Evolutionary conservation across 495 filamentous ascomycete species (phyloP), one percentile per base, ranked within the genome.

Genomic region (Xylaria palmicola): DNA sequence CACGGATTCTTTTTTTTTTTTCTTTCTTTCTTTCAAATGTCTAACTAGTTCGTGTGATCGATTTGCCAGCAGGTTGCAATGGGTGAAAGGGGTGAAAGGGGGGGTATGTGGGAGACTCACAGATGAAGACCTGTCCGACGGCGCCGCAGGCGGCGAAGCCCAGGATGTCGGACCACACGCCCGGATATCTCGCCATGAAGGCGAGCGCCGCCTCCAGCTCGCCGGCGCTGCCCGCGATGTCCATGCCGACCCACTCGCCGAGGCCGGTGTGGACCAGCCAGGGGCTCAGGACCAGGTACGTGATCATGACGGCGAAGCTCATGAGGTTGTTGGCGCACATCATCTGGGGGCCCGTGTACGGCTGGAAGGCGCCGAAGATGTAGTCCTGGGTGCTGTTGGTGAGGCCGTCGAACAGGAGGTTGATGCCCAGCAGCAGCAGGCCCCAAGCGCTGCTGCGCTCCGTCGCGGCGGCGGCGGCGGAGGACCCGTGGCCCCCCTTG

Each of bases 271-370:
- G 76, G 0, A 86, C 88, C 5, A 97, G 70, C 77, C 87, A 90
- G 6, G 95, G 95, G 64, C 86, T 87, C 20, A 93, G 69, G 40
- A 92, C 65, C 22, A 98, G 83, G 61, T 93, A 98, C 1, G 72
- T 66, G 32, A 84, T 78, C 3, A 92, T 98, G 50, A 97, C 73
- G 30, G 82, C 61, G 0, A 91, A 93, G 40, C 82, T 86, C 65
- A 98, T 85, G 32, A 96, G 73, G 67, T 97, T 98, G 68, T 96
- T 90, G n/a, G 93, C 95, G 60, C 91, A 91, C 94, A 98, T 98
- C 94, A 98, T 98, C 83, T 98, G 95, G 52, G 93, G 92, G 2
- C 95, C 95, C 13, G 85, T 81, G 74, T 92, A 96, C 19, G 85
- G 82, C 63, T 84, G 85, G 74, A 89, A 92, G 8, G 85, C 83